Evolutionary conservation across 1,284 basidiomycete species (phyloP), one percentile per base, ranked within the genome.

Genomic region (Dichomitus squalens): DNA sequence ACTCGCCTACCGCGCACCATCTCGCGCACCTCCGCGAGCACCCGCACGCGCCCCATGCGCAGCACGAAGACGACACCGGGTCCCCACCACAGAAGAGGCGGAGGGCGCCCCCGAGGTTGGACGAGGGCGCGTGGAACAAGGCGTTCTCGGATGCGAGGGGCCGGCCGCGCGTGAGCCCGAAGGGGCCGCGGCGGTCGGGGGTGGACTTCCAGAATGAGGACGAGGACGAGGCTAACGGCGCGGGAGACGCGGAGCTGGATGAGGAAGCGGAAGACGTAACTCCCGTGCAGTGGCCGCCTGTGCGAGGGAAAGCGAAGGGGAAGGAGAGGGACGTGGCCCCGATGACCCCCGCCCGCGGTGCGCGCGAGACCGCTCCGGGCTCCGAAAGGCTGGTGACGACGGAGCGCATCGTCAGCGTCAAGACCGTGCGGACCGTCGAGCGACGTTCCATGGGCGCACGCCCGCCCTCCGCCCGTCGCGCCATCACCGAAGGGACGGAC

Each of bases 101-200:
- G 40, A 35, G 54, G n/a, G 59, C 63, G 41, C 68, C 63, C 0
- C 66, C 66, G 23, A 54, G 64, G 5, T 53, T 68, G n/a, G 59
- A 59, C 11, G 65, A 69, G 27, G 68, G 70, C 18, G 58, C 65
- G 7, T 68, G 61, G 49, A 68, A 65, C 41, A 66, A 55, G 38
- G 66, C 68, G 20, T 63, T 70, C 34, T 61, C 64, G 2, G 66
- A 68, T 35, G 43, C 49, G 7, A 27, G 53, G 4, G 65, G 63
- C 2, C 52, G 54, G 12, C n/a, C 58, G 6, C 65, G 53, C 20
- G 57, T 60, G 47, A 49, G 50, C 27, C 46, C 48, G 1, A 16
- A n/a, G 5, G 59, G 60, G 1, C 57, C 46, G 31, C 31, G 41
- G 16, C 52, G 43, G 1, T 60, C 57, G 0, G 64, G 63, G 0